Base-by-base conservation (phyloP, 345 rosid species). In the Gynandropsis gynandra region DNA sequence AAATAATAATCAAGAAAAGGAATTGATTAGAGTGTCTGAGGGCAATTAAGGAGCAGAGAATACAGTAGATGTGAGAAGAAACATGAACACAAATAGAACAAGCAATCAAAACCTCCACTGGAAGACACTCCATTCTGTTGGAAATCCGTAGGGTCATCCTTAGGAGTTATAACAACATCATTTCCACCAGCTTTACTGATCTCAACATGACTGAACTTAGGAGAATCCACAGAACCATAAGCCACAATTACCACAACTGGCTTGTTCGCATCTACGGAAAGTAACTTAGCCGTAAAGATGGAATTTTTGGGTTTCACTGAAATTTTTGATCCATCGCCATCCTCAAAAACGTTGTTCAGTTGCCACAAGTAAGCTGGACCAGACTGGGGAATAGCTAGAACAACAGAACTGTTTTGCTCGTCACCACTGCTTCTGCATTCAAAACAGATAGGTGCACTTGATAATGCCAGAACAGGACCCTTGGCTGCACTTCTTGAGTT, bases 341-440 rank as follows among this genome's bases (percentile, higher is more conserved):
- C 63, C 33, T 53, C 54, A 10, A 61, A 64, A 11, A 24, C 15
- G 27, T 37, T n/a, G n/a, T 64, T 63, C 50, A 71, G 50, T 21
- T 64, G 38, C 76, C 79, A 74, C 4, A 50, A 12, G 17, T 75
- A 65, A 5, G 63, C 72, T 9, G 19, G 55, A 52, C 77, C 73
- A 52, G 70, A 63, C 53, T 66, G 59, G 1, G 68, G 66, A 63
- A 69, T 34, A 43, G 80, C 74, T 39, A 72, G 45, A 63, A 66
- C 11, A 36, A 57, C 45, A 17, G 15, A 19, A 24, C 51, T 60
- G 50, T 50, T 40, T 39, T 62, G 65, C 17, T 54, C 58, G 9
- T 42, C 37, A 37, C 18, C 24, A 38, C 17, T 45, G 56, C 35
- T 56, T 41, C 59, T 65, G 64, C 70, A 75, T 48, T 68, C 72